Base-by-base conservation (phyloP, 2,329 filamentous ascomycete genomes). In the Coniochaeta sp. region DNA sequence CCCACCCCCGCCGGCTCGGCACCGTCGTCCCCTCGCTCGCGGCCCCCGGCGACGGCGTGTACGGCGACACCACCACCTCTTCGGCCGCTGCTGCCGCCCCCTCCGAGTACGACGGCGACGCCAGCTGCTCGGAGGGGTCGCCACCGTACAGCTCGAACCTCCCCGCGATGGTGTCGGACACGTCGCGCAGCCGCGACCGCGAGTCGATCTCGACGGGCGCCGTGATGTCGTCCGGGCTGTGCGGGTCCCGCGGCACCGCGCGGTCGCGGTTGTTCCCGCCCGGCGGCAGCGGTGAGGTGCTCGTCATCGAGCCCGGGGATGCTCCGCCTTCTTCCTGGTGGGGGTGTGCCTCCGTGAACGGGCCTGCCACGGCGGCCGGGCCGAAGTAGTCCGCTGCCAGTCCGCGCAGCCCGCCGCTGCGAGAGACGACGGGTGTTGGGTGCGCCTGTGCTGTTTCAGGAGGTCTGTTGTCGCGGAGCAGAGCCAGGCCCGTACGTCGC, bases 141-240 rank as follows among this genome's bases (percentile, higher is more conserved):
- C 71, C 73, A 24, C 77, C 80, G 59, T 79, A 75, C 40, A 84
- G 65, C 67, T 83, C 81, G 57, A 74, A 76, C 22, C 73, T 68
- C 19, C 72, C 71, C 7, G 71, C 63, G 24, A 70, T 67, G 4
- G 64, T 70, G 32, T 73, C 68, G 14, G 64, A 65, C 30, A 60
- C 62, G 40, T 57, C 24, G 8, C 24, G 7, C 24, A 22, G 22
- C 28, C 36, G 38, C 56, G 58, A 17, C 2, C 60, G 40, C 54
- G 77, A 77, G 61, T 78, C 81, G 14, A 86, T 81, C 73, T 86
- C 83, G 3, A 85, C 81, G 4, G 82, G 77, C 22, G 72, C 73
- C 0, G 75, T 69, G 44, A 83, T 81, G 64, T 84, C 80, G 10
- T 73, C 75, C 4, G 81, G 81, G 16, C 71, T 72, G 14, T 81